These are phyloP conservation scores for Neofusicoccum kwambonambiense DNA, from an alignment of 2,329 filamentous ascomycete genomes.

Conservation along the genomic window DNA sequence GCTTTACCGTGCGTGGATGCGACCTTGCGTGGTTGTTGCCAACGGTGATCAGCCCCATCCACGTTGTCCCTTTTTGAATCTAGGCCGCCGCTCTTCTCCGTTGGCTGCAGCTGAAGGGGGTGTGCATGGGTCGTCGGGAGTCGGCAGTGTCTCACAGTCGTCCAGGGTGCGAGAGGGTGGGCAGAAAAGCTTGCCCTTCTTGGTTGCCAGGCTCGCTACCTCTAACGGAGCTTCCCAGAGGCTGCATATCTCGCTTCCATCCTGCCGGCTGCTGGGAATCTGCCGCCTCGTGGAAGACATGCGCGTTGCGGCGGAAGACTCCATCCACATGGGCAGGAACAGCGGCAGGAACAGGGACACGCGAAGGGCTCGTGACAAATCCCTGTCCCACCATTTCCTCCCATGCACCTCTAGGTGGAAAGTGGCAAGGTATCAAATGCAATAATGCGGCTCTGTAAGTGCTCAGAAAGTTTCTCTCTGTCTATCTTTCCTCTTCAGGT, in stretches of 20 bases:
- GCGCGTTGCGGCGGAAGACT: background rate
- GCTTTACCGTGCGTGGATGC: background rate
- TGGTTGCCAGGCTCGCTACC: background rate
- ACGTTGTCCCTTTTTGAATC: background rate
- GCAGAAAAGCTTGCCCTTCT: background rate
- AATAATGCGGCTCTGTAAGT: too few species aligned
- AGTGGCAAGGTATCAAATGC: too few species aligned
- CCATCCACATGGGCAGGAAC: background rate
- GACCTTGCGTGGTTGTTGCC: background rate
- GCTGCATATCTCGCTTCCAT: background rate
- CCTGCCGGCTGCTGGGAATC: background rate
- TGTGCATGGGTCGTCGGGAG: background rate
- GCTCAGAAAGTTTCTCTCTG: too few species aligned
- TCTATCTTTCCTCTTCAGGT: too few species aligned
- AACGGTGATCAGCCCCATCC: background rate
- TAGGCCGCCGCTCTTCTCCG: background rate
- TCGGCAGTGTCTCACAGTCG: background rate
- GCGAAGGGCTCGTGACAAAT: background rate
- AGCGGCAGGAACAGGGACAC: too few species aligned
- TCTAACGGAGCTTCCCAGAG: background rate
- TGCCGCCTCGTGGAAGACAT: too few species aligned
- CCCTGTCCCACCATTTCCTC: too few species aligned
- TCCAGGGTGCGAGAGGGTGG: background rate
- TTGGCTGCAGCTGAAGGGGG: too few species aligned
- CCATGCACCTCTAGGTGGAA: too few species aligned